Base-by-base conservation (phyloP, 768 basidiomycete species). In the Lactifluus volemus region DNA sequence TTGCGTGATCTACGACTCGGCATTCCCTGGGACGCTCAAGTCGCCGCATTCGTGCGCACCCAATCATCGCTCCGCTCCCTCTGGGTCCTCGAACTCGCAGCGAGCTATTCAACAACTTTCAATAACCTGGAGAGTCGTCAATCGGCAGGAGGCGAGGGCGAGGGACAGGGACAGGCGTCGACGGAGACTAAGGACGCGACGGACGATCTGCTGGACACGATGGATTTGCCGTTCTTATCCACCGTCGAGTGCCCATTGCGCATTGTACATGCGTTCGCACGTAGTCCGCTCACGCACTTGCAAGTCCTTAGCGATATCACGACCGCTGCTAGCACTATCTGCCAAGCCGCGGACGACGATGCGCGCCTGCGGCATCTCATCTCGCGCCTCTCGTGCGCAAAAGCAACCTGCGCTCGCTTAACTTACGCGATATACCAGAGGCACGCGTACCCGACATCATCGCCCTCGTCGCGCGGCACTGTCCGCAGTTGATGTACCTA, bases 1-100 rank as follows among this genome's bases (percentile, higher is more conserved):
- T 76, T 84, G 25, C 71, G 68, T 49, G 81, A 84, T 49, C 75
- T 78, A 4, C 75, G 73, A 29, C 67, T 84, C n/a, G 73, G 74
- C 49, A 74, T 83, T 52, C 64, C 70, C 6, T 85, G 83, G 81
- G 80, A 82, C 64, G 48, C 61, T 0, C 68, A 76, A 50, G 56
- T 80, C 9, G 75, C 77, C 55, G 70, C 72, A 15, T 86, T 85
- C 69, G 71, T 85, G 32, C 71, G 77, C 57, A 69, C 68, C 53
- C 82, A 84, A 67, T 69, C 67, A 12, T 71, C 74, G 34, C 72
- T 85, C 41, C 73, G 68, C 53, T 64, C 59, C 10, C 70, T 84
- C 48, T 74, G 76, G 49, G 68, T 68, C 4, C 47, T 48, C 32
- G 55, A 56, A n/a, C 47, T 49, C 21, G 34, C 55, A 15, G n/a